phyloP scores from a whole-genome alignment of 2,329 filamentous ascomycete species.

The Tolypocladium album region DNA sequence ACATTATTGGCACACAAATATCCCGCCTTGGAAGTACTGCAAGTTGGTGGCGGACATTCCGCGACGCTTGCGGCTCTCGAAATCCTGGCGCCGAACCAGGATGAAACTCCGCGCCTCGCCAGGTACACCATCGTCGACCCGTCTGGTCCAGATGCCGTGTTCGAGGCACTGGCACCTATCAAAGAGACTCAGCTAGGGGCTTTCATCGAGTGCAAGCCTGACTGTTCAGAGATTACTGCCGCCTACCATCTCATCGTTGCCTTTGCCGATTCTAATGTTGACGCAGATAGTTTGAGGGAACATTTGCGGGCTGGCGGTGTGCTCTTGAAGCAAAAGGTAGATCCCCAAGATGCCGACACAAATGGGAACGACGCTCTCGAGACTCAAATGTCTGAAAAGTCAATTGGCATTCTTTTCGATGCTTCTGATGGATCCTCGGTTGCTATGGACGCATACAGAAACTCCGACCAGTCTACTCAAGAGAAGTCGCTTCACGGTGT shows the following conservation, averaged over 20 bases:
- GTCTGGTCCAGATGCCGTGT: background rate
- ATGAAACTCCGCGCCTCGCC: slow-evolving; percentile 20
- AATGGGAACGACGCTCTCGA: background rate
- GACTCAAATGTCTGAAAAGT: background rate
- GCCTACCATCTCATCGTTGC: slow-evolving; percentile 23
- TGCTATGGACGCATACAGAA: slow-evolving; percentile 2
- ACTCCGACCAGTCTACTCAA: background rate
- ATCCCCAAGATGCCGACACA: background rate
- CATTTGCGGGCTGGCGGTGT: slow-evolving; percentile 18
- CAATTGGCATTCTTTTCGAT: background rate
- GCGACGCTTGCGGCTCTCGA: slow-evolving; percentile 15
- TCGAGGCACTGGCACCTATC: slow-evolving; percentile 3
- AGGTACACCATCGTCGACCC: slow-evolving; percentile 19
- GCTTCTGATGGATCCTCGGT: background rate
- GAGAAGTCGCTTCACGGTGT: slow-evolving; percentile 2
- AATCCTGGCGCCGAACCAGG: slow-evolving; percentile 9
- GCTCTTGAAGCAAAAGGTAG: slow-evolving; percentile 10
- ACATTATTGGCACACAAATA: slow-evolving; percentile 26
- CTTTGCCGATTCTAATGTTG: slow-evolving; percentile 6
- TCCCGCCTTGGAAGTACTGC: slow-evolving; percentile 26
- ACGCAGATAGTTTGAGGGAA: slow-evolving; percentile 8
- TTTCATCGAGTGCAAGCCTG: slow-evolving; percentile 17
- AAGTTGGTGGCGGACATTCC: slow-evolving; percentile 18
- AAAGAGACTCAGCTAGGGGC: slow-evolving; percentile 7
- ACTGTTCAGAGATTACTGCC: slow-evolving; percentile 11